Percentiles rank a stretch among this genome's conserved stretches.
These are phyloP conservation scores for Castanea sativa DNA, from an alignment of 306 rosid genomes.

Conservation along the genomic window DNA sequence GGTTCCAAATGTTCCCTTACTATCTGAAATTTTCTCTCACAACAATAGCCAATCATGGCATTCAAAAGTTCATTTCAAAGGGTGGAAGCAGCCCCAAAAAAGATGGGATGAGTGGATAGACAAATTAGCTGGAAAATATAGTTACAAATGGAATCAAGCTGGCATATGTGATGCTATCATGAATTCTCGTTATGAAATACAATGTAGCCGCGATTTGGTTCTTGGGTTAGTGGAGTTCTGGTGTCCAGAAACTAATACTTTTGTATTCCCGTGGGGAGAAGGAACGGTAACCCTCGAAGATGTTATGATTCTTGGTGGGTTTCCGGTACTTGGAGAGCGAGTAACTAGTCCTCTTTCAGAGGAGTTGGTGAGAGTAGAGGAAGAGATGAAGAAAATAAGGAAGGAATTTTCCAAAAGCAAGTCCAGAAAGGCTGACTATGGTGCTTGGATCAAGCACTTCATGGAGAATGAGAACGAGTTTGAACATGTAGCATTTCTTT, in stretches of 20 bases:
- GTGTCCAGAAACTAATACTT: slow-evolving; percentile 36
- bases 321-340: background rate
- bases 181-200: slow-evolving; percentile 11
- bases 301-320: slow-evolving; percentile 32
- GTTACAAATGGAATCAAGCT: slow-evolving; percentile 34
- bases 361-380: background rate
- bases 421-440: background rate
- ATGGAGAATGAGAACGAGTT: background rate
- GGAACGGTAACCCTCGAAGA: slow-evolving; percentile 55
- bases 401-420: too few species aligned
- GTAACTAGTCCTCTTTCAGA: slow-evolving; percentile 9
- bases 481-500: background rate
- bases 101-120: background rate
- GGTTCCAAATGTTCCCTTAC: background rate
- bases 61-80: too few species aligned
- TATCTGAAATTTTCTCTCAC: too few species aligned
- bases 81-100: too few species aligned
- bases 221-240: slow-evolving; percentile 39
- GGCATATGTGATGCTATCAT: slow-evolving; percentile 43
- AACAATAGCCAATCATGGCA: too few species aligned
- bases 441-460: background rate
- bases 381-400: background rate
- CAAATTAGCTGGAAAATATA: slow-evolving; percentile 28
- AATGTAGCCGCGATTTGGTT: slow-evolving; percentile 4
- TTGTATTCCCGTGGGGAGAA: slow-evolving; percentile 51